Conservation (phyloP, 805 yeast genomes). For the Millerozyma acaciae region DNA sequence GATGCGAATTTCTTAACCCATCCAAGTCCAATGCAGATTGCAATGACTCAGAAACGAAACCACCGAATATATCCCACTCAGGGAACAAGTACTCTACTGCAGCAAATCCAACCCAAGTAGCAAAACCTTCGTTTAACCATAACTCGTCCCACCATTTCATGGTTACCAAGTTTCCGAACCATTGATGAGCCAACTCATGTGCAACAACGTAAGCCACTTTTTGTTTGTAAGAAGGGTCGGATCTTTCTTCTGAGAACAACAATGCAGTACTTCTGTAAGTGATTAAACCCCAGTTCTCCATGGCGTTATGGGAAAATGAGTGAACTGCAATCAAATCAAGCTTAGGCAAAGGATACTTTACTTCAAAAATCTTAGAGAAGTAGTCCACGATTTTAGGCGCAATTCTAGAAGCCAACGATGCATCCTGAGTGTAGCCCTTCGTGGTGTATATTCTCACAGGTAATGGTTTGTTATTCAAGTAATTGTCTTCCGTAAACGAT, state of each 20-base stretch:
- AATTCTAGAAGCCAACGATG: slow-evolving; percentile 44
- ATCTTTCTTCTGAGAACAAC: slow-evolving; percentile 42
- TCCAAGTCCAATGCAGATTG: slow-evolving; percentile 53
- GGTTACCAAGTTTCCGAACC: slow-evolving; percentile 87
- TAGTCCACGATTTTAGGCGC: slow-evolving; percentile 50
- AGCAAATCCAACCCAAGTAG: slow-evolving; percentile 77
- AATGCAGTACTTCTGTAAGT: slow-evolving; percentile 57
- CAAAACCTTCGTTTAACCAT: slow-evolving; percentile 89
- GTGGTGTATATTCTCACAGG: slow-evolving; percentile 53
- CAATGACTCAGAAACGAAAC: slow-evolving; percentile 48
- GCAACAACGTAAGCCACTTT: slow-evolving; percentile 79
- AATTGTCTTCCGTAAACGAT: slow-evolving; percentile 35
- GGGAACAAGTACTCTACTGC: slow-evolving; percentile 70
- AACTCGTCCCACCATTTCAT: slow-evolving; percentile 94
- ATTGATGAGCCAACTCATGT: slow-evolving; percentile 87
- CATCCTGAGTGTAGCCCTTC: slow-evolving; percentile 45
- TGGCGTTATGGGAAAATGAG: slow-evolving; percentile 77
- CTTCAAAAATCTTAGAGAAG: slow-evolving; percentile 45
- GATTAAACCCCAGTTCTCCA: slow-evolving; percentile 89
- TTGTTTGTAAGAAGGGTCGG: slow-evolving; percentile 53
- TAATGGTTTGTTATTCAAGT: slow-evolving; percentile 36
- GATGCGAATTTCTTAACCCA: slow-evolving; percentile 64
- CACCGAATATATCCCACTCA: slow-evolving; percentile 73
- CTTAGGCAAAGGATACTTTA: slow-evolving; percentile 72
- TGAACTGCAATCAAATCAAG: slow-evolving; percentile 78